Conservation (phyloP, 2,329 filamentous ascomycete genomes). For the Blastomyces parvus region DNA sequence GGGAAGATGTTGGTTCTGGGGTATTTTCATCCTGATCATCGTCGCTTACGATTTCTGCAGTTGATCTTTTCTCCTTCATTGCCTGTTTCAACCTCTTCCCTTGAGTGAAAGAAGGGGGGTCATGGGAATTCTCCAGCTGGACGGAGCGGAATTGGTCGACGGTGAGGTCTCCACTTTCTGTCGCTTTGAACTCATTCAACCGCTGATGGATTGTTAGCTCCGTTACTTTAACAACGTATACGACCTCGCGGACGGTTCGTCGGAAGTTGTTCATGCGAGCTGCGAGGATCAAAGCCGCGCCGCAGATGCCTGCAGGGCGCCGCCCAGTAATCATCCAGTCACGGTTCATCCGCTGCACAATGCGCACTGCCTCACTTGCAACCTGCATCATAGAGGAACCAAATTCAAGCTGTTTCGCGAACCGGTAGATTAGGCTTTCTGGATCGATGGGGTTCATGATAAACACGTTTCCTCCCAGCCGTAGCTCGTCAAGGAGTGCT, state of each 20-base stretch:
- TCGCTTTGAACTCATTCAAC: conserved; percentile 81
- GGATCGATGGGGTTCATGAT: conserved; percentile 69
- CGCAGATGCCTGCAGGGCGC: conserved; percentile 85
- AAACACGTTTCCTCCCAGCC: conserved; percentile 48
- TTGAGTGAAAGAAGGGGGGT: conserved; percentile 68
- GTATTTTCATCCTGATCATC: conserved; percentile 39
- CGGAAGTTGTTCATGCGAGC: conserved; percentile 98
- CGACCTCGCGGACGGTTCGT: conserved; percentile 81
- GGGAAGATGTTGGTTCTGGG: conserved; percentile 19
- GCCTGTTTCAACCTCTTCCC: conserved; percentile 50
- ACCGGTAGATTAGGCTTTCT: conserved; percentile 84
- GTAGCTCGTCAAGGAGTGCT: conserved; percentile 56
- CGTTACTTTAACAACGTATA: conserved; percentile 96
- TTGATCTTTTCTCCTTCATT: conserved; percentile 34
- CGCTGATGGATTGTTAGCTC: conserved; percentile 88
- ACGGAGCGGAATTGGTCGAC: conserved; percentile 66
- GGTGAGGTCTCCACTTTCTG: conserved; percentile 72
- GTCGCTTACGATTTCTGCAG: conserved; percentile 37
- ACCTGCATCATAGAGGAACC: conserved; percentile 71
- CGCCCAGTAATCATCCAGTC: conserved; percentile 97
- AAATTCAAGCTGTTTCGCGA: conserved; percentile 87
- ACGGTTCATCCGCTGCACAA: conserved; percentile 84
- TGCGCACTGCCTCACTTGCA: conserved; percentile 74
- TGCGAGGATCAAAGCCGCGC: conserved; percentile 86
- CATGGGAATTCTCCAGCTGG: conserved; percentile 55